Evolutionary conservation across 345 rosid species (phyloP).

Genomic region (Stellera chamaejasme): DNA sequence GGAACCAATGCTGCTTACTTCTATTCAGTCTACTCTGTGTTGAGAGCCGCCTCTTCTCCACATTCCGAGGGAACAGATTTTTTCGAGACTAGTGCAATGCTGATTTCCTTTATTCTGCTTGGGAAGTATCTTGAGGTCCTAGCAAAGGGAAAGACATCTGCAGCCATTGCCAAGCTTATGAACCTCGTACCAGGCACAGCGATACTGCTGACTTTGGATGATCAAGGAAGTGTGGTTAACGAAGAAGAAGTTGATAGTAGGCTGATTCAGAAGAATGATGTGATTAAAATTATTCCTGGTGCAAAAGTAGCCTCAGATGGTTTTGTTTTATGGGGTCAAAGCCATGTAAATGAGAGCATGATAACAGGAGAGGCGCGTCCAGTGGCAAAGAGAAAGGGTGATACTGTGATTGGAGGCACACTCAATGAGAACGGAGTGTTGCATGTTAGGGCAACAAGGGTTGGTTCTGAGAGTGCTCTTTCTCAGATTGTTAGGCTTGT

Average conservation of each 20-base stretch:
- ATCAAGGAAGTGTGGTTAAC: constrained; percentile 45
- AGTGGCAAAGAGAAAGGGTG: constrained; percentile 71
- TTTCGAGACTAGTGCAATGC: constrained; percentile 97
- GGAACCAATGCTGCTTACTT: constrained; percentile 95
- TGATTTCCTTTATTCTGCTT: constrained; percentile 77
- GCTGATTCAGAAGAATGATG: constrained; percentile 72
- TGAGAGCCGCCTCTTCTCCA: constrained; percentile 65
- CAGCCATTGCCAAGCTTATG: constrained; percentile 93
- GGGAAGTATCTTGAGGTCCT: constrained; percentile 87
- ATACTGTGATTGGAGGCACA: constrained; percentile 85
- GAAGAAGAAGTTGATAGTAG: constrained; percentile 86
- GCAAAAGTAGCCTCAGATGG: constrained; percentile 73
- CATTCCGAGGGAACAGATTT: constrained; percentile 65
- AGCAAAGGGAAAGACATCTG: constrained; percentile 90
- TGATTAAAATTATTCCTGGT: constrained; percentile 69
- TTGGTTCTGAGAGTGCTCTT: constrained; percentile 92
- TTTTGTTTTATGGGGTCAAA: constrained; percentile 58
- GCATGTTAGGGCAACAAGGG: constrained; percentile 69
- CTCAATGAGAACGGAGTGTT: constrained; percentile 82
- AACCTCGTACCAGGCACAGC: constrained; percentile 76
- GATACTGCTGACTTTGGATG: constrained; percentile 44
- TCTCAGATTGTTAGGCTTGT: constrained; percentile 91
- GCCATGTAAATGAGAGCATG: constrained; percentile 77
- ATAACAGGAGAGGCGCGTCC: constrained; percentile 72
- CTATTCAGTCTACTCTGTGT: constrained; percentile 68